Conservation (phyloP, 139 green algal genomes). For the Volvox reticuliferus region DNA sequence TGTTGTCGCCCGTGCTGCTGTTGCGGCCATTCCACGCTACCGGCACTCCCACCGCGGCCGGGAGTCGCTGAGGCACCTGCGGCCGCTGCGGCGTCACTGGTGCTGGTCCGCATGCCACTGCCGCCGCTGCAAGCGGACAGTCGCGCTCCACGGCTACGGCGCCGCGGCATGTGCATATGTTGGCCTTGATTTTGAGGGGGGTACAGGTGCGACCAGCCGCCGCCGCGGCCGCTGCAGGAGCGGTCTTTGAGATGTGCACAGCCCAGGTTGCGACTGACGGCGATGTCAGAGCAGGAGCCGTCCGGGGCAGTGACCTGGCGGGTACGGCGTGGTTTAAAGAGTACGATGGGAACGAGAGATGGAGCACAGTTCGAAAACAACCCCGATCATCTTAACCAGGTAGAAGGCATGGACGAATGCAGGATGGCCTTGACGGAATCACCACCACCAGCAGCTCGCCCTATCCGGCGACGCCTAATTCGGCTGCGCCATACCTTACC, state of each 20-base stretch:
- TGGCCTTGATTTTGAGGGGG: background rate
- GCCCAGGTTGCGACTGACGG: constrained; percentile 47
- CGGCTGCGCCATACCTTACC: too few relatives aligned
- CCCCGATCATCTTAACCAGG: too few relatives aligned
- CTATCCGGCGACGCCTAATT: too few relatives aligned
- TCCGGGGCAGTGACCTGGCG: constrained; percentile 29
- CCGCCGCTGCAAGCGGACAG: background rate
- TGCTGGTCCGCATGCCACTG: background rate
- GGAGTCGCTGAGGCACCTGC: background rate
- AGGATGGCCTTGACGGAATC: too few relatives aligned
- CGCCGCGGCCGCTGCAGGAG: background rate
- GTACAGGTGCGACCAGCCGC: background rate
- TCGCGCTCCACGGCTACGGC: background rate
- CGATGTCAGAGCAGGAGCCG: constrained; percentile 40
- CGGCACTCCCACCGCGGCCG: background rate
- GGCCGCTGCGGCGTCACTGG: background rate
- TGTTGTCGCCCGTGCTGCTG: background rate
- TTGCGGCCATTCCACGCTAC: background rate
- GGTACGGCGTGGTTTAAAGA: background rate
- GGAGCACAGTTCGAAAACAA: too few relatives aligned
- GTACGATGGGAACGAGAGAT: too few relatives aligned
- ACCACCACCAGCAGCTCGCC: too few relatives aligned
- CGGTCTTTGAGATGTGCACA: constrained; percentile 41
- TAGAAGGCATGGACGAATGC: too few relatives aligned
- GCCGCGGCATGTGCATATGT: background rate